A percentile compares a stretch with the other conserved stretches of the same genome.
Conservation (phyloP, 441 rosid genomes). For the Adansonia grandidieri region DNA sequence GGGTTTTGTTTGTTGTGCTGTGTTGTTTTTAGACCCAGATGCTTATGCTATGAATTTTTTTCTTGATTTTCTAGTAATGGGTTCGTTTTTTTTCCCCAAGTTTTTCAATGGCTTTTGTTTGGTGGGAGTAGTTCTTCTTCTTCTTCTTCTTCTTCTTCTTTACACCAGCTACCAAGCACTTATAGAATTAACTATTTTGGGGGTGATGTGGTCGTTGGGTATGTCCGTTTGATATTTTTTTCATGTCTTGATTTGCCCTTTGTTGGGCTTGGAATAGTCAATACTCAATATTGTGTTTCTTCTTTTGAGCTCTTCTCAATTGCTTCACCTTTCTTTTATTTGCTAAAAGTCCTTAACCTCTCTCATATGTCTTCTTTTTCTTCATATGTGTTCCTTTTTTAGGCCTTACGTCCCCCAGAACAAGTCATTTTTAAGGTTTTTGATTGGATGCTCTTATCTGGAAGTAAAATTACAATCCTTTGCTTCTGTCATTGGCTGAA, state of each 20-base stretch:
- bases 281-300: background rate
- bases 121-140: background rate
- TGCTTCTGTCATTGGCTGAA: background rate
- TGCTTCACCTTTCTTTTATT: background rate
- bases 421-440: constrained; percentile 18
- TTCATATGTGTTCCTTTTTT: background rate
- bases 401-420: background rate
- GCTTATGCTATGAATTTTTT: background rate
- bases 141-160: constrained; percentile 18
- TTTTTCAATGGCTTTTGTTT: constrained; percentile 27
- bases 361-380: background rate
- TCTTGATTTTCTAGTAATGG: constrained; percentile 22
- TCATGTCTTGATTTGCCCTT: constrained; percentile 13
- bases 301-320: background rate
- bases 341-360: background rate
- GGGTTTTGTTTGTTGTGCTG: constrained; percentile 19
- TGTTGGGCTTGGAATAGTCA: constrained; percentile 8
- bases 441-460: constrained; percentile 37
- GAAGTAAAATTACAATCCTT: constrained; percentile 8
- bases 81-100: background rate
- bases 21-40: constrained; percentile 1
- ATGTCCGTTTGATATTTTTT: constrained; percentile 7
- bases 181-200: background rate
- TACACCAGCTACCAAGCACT: background rate
- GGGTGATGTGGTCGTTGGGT: background rate